These are phyloP conservation scores for Chlamydomonas sp. DNA, from an alignment of 139 green algal species.

Conservation along the genomic window DNA sequence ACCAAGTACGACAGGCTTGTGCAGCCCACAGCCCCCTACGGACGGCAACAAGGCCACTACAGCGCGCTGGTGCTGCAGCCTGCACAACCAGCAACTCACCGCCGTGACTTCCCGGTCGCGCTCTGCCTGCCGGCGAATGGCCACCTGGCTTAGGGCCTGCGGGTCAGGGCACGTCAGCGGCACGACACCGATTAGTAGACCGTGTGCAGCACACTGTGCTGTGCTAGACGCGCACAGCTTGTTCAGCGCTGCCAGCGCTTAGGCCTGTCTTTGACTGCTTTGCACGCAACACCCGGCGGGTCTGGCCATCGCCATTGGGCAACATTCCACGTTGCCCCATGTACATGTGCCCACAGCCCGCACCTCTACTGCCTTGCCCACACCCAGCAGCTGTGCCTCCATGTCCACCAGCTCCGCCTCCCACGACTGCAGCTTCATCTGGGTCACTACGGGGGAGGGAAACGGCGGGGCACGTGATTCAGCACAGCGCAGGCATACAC, in stretches of 20 bases:
- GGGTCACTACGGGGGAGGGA: conserved; percentile 6
- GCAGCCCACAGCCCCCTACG: too few relatives aligned
- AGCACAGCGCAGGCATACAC: background rate
- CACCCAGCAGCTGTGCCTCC: conserved; percentile 24
- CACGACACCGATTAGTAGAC: background rate
- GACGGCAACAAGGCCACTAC: too few relatives aligned
- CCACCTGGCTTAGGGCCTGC: background rate
- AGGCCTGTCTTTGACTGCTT: too few relatives aligned
- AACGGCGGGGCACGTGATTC: background rate
- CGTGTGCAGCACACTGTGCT: too few relatives aligned
- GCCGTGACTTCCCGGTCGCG: conserved; percentile 10
- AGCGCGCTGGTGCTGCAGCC: too few relatives aligned
- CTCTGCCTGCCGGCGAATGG: conserved; percentile 22
- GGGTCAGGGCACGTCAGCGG: background rate
- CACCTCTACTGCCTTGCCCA: conserved; percentile 7
- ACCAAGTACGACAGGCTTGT: too few relatives aligned
- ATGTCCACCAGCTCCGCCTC: conserved; percentile 11
- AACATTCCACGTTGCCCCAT: too few relatives aligned
- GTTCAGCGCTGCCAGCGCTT: too few relatives aligned
- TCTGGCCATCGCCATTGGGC: too few relatives aligned
- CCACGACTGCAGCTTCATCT: conserved; percentile 30
- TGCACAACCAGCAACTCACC: background rate
- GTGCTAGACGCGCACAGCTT: too few relatives aligned
- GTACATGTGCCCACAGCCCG: background rate
- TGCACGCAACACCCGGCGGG: too few relatives aligned